Base-by-base conservation (phyloP, 2,329 filamentous ascomycete species). In the Colletotrichum caudatum region DNA sequence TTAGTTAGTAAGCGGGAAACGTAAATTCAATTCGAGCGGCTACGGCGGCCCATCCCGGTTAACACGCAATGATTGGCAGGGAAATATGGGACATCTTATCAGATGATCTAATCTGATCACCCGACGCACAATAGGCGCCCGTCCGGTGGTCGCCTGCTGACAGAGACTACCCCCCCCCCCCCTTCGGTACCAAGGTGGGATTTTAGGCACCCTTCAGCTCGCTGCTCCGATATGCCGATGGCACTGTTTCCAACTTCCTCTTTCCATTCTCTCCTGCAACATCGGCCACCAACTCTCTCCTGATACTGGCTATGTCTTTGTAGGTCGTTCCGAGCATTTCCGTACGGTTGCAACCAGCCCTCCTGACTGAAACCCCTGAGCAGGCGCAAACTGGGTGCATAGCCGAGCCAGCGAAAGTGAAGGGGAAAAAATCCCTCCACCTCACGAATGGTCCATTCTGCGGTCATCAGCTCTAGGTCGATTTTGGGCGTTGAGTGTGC, bases 51-150 rank as follows among this genome's bases (percentile, higher is more conserved):
- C 33, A 64, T 64, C 53, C 69, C 65, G 57, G 48, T 50, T 0
- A 0, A 1, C 41, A 33, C 35, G 50, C 56, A 35, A 26, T 64
- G 59, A 71, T 64, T 71, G 69, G 69, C 20, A 26, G 6, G 14
- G 9, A 44, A 35, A 26, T 48, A 23, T 41, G 59, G 65, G 51
- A 2, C 65, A 64, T 69, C 65, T 71, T 71, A 71, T 71, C 69
- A 71, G 69, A 71, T 71, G 69, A 71, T 71, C 69, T 71, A 71
- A 71, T 71, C 69, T 69, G 69, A 69, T 64, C 59, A 54, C 46
- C 33, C 51, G 51, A 63, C 54, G 46, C 44, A 44, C 20, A n/a
- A n/a, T 59, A 44, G n/a, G 20, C 48, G 20, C 16, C 26, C 33
- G 33, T 62, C 53, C 33, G 18, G 48, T 56, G n/a, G 1, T 66